phyloP scores from a whole-genome alignment of 1,284 basidiomycete species.

The Fomes fomentarius region DNA sequence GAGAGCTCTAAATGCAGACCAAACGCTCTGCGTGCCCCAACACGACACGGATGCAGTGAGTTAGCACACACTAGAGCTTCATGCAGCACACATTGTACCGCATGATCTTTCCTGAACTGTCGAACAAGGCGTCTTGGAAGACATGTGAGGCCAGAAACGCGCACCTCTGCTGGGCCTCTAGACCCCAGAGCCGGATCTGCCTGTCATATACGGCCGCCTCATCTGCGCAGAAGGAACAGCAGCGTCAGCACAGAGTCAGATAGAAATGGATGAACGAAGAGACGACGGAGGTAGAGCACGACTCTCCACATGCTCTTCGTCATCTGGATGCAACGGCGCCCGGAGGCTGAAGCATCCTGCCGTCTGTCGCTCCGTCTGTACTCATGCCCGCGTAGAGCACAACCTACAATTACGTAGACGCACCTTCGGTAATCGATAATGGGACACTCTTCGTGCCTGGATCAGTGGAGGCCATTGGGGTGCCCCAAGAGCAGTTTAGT shows the following conservation, averaged over 20 bases:
- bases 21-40: neutral
- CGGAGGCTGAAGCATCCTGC: no score
- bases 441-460: conserved; percentile 38
- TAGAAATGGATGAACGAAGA: neutral
- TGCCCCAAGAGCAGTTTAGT: neutral
- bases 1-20: neutral
- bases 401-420: neutral
- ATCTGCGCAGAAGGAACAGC: conserved; percentile 45
- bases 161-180: conserved; percentile 95
- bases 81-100: no score
- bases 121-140: neutral
- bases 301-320: conserved; percentile 1
- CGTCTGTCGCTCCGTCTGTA: no score
- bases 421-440: conserved; percentile 49
- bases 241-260: neutral
- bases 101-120: no score
- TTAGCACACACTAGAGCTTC: neutral
- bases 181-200: conserved; percentile 97
- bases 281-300: neutral
- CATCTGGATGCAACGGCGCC: neutral
- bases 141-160: conserved; percentile 23
- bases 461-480: conserved; percentile 34
- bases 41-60: neutral
- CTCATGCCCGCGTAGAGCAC: no score
- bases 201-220: conserved; percentile 93